phyloP scores from a whole-genome alignment of 345 rosid genomes.

The Citrus sp. region DNA sequence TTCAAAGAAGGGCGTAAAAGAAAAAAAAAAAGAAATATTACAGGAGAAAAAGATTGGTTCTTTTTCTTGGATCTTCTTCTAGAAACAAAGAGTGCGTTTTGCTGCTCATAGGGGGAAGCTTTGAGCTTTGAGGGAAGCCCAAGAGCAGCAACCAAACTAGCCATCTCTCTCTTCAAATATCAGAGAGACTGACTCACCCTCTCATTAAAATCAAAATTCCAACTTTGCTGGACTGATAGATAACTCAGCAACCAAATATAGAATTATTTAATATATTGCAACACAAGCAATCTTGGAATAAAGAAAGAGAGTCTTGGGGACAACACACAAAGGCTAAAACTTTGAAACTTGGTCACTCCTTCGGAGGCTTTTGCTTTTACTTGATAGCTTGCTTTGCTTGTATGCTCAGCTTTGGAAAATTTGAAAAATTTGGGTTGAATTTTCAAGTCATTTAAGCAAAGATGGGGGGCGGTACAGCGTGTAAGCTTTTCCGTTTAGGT shows the following conservation, averaged over 20 bases:
- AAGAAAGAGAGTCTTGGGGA: conserved; percentile 3
- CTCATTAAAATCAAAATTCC: conserved; percentile 22
- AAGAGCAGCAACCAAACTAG: conserved; percentile 37
- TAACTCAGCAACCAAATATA: background rate
- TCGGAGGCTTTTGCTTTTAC: conserved; percentile 3
- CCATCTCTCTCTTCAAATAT: conserved; percentile 30
- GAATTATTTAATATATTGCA: background rate
- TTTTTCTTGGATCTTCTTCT: conserved; percentile 44
- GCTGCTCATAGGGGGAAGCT: conserved; percentile 38
- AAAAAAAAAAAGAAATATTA: conserved; percentile 24
- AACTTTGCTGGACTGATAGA: conserved; percentile 8
- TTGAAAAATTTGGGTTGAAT: background rate
- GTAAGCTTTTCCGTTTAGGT: background rate
- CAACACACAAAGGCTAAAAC: conserved; percentile 1
- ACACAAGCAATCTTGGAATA: background rate
- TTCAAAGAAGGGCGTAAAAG: background rate
- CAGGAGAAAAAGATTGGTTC: conserved; percentile 48
- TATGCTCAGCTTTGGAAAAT: background rate
- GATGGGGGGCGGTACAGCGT: background rate
- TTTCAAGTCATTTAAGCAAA: background rate
- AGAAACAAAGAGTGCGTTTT: conserved; percentile 34
- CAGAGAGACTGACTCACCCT: background rate
- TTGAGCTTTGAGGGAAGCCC: conserved; percentile 43
- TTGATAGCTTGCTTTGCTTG: conserved; percentile 15
- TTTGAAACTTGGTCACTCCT: background rate